phyloP scores from a whole-genome alignment of 129 eudicot species.

The Smallanthus sonchifolius region DNA sequence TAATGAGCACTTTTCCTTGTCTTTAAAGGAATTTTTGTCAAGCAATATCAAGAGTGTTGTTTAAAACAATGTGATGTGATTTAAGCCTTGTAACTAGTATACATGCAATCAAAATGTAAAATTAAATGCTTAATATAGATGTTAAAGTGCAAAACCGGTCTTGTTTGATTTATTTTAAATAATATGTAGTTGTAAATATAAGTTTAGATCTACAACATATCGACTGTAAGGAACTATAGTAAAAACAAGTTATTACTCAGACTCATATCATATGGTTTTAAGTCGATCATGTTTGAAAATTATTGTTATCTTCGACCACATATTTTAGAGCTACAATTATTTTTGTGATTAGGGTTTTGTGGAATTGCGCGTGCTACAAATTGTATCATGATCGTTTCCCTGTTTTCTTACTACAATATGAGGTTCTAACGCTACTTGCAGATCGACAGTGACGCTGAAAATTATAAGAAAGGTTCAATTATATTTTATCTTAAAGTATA shows the following conservation, averaged over 20 bases:
- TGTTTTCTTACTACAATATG: too few species aligned
- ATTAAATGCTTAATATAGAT: not conserved
- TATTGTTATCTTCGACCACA: too few species aligned
- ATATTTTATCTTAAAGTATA: too few species aligned
- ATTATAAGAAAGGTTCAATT: too few species aligned
- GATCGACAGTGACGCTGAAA: too few species aligned
- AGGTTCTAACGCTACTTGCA: too few species aligned
- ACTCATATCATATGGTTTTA: too few species aligned
- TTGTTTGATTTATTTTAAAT: not conserved
- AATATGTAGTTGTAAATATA: not conserved
- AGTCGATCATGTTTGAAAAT: too few species aligned
- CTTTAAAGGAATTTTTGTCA: constrained; percentile 8
- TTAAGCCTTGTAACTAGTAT: not conserved
- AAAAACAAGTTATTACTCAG: not conserved
- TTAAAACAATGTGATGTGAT: not conserved
- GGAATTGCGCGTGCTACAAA: too few species aligned
- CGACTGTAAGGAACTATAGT: not conserved
- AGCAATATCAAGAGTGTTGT: not conserved
- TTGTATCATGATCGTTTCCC: too few species aligned
- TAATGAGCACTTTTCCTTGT: not conserved
- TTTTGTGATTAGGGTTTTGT: too few species aligned
- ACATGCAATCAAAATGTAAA: not conserved
- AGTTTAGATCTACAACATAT: not conserved
- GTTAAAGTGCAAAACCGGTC: not conserved
- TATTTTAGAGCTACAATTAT: too few species aligned